Evolutionary conservation across 768 basidiomycete genomes (phyloP).

Genomic region (Tephrocybe rancida): DNA sequence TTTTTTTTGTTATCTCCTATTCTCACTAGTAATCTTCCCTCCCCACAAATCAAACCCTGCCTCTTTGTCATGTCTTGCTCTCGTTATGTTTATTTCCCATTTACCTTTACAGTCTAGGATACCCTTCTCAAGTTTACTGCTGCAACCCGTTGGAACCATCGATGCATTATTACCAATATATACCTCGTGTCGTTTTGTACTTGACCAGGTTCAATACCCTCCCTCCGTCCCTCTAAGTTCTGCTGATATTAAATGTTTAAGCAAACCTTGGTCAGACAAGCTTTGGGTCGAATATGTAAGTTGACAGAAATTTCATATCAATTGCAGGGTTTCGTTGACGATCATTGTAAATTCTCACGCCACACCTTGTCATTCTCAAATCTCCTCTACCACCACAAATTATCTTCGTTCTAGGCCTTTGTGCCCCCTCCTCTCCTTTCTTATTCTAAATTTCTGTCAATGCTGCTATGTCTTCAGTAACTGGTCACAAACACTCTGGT

Average conservation of each 20-base stretch:
- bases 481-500: constrained; percentile 61
- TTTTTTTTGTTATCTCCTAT: constrained; percentile 13
- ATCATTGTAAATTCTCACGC: constrained; percentile 17
- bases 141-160: constrained; percentile 16
- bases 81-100: constrained; percentile 26
- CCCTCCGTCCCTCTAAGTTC: constrained; percentile 1
- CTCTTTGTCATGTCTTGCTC: constrained; percentile 28
- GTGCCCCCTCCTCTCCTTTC: constrained; percentile 39
- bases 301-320: neutral
- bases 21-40: constrained; percentile 16
- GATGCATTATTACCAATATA: constrained; percentile 14
- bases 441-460: constrained; percentile 33
- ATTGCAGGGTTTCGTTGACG: neutral
- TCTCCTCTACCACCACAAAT: constrained; percentile 6
- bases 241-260: neutral
- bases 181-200: constrained; percentile 9
- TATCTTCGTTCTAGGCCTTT: constrained; percentile 25
- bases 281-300: neutral
- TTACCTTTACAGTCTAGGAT: constrained; percentile 22
- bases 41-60: constrained; percentile 7
- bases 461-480: constrained; percentile 49
- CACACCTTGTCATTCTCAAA: constrained; percentile 7
- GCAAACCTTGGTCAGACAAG: neutral
- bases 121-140: constrained; percentile 18
- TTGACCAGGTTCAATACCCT: constrained; percentile 1